These are phyloP conservation scores for Penicillium malachiteum DNA, from an alignment of 495 filamentous ascomycete genomes.

Conservation along the genomic window DNA sequence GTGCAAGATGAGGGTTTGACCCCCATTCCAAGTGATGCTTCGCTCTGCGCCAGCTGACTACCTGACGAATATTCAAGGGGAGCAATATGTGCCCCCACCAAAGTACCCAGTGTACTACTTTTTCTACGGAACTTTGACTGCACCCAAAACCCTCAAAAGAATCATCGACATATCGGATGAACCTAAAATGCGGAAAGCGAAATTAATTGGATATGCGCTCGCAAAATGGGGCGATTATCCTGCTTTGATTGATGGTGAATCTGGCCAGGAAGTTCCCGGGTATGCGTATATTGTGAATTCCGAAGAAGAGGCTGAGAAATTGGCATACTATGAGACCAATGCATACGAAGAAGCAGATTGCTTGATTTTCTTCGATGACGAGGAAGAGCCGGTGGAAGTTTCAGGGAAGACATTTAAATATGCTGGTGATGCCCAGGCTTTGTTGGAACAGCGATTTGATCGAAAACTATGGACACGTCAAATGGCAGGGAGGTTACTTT, in stretches of 20 bases:
- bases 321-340: conserved; percentile 20
- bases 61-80: conserved; percentile 1
- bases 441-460: conserved; percentile 19
- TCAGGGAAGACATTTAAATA: conserved; percentile 14
- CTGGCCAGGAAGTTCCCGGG: conserved; percentile 16
- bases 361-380: conserved; percentile 11
- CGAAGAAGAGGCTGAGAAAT: conserved; percentile 16
- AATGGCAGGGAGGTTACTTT: conserved; percentile 9
- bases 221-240: conserved; percentile 27
- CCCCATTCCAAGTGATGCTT: neutral
- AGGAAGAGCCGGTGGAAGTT: conserved; percentile 5
- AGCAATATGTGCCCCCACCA: neutral
- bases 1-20: neutral
- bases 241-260: conserved; percentile 19
- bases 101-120: conserved; percentile 22
- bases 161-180: conserved; percentile 18
- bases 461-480: conserved; percentile 13
- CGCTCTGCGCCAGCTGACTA: conserved; percentile 2
- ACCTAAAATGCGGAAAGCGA: conserved; percentile 16
- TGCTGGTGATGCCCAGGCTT: conserved; percentile 16
- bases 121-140: conserved; percentile 22
- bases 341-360: conserved; percentile 15
- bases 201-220: conserved; percentile 17
- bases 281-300: conserved; percentile 15
- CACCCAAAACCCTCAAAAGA: conserved; percentile 10